Percentiles rank a stretch among this genome's conserved stretches.
Conservation (phyloP, 148 eudicot genomes). For the Camellia sinensis region DNA sequence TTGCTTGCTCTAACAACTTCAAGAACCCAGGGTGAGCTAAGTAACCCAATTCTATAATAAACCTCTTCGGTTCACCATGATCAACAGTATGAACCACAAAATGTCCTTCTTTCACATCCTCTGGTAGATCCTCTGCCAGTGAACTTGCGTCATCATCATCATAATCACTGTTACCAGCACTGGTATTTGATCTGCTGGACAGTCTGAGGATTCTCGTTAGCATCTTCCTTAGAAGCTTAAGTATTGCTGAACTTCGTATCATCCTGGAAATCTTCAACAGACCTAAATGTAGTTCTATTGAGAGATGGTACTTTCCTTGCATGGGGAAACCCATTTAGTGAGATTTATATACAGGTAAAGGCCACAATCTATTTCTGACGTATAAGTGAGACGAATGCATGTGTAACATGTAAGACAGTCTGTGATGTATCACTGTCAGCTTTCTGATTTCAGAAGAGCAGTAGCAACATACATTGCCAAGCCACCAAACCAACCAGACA, state of each 20-base stretch:
- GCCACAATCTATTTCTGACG: not conserved
- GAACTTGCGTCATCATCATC: constrained; percentile 7
- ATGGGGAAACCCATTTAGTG: not conserved
- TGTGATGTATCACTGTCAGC: not conserved
- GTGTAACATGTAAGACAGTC: not conserved
- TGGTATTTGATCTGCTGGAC: not conserved
- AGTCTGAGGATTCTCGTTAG: not conserved
- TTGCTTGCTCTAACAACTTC: constrained; percentile 41
- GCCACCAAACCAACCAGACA: not conserved
- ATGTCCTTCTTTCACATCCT: constrained; percentile 34
- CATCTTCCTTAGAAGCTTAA: constrained; percentile 7
- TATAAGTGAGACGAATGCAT: constrained; percentile 3
- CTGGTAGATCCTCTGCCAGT: constrained; percentile 8
- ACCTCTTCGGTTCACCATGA: constrained; percentile 29
- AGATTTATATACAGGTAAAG: not conserved
- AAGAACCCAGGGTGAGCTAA: constrained; percentile 39
- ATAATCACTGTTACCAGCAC: not conserved
- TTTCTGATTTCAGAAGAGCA: not conserved
- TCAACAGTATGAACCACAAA: constrained; percentile 39
- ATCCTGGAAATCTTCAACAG: not conserved
- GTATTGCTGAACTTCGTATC: not conserved
- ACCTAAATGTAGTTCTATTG: not conserved
- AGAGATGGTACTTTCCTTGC: not conserved
- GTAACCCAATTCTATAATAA: constrained; percentile 35
- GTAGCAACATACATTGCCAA: not conserved